Percentiles rank a stretch among this genome's conserved stretches.
These are phyloP conservation scores for Hyaloscypha bicolor DNA, from an alignment of 495 filamentous ascomycete genomes.

Conservation along the genomic window DNA sequence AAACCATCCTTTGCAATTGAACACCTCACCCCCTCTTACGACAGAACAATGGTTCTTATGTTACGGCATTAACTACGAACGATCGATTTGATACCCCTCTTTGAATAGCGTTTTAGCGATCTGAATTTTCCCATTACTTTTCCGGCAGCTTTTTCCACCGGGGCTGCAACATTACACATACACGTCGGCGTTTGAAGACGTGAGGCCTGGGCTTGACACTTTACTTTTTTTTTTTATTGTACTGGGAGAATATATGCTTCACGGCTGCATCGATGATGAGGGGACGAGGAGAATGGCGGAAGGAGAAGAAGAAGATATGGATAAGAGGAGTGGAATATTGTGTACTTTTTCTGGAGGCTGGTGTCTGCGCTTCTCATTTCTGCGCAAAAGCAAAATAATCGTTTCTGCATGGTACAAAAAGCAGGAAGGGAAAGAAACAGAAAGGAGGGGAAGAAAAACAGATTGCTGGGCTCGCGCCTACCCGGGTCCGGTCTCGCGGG, in stretches of 20 bases:
- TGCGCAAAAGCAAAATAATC: too few relatives aligned
- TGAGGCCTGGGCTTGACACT: not conserved
- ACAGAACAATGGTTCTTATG: not conserved
- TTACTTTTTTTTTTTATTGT: not conserved
- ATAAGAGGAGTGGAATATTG: too few relatives aligned
- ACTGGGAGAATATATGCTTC: not conserved
- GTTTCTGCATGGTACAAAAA: too few relatives aligned
- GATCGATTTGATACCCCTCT: slow-evolving; percentile 28
- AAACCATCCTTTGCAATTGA: not conserved
- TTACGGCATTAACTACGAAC: not conserved
- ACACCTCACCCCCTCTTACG: slow-evolving; percentile 7
- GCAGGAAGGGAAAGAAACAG: too few relatives aligned
- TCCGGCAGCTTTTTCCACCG: not conserved
- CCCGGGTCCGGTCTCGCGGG: too few relatives aligned
- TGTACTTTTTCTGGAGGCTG: not conserved
- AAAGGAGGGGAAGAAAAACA: too few relatives aligned
- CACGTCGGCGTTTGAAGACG: not conserved
- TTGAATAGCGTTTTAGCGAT: slow-evolving; percentile 39
- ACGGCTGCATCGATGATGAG: not conserved
- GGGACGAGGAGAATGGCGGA: not conserved
- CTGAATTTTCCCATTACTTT: not conserved
- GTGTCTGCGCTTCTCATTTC: too few relatives aligned
- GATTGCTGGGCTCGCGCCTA: too few relatives aligned
- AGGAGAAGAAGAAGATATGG: not conserved
- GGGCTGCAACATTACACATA: not conserved